Conservation (phyloP, 352 stramenopile species). For the Poterioochromonas sp. region DNA sequence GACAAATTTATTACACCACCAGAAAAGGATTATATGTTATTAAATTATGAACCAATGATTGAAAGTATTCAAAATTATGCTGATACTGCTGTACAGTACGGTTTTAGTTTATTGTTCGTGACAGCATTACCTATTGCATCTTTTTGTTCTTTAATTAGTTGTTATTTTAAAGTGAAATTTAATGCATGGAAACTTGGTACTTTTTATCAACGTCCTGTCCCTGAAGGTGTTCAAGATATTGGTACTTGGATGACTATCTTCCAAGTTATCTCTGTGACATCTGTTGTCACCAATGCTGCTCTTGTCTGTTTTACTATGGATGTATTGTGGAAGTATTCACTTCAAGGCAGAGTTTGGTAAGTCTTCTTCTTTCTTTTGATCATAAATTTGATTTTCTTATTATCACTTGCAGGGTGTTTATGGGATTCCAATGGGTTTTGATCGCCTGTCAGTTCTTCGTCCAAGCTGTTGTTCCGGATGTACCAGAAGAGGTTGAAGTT, state of each 20-base stretch:
- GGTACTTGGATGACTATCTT: slow-evolving; percentile 72
- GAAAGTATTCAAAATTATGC: slow-evolving; percentile 58
- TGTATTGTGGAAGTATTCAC: not conserved
- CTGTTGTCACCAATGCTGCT: slow-evolving; percentile 40
- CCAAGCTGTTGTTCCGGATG: slow-evolving; percentile 59
- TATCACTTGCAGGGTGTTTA: slow-evolving; percentile 42
- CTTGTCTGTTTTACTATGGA: slow-evolving; percentile 37
- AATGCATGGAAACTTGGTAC: slow-evolving; percentile 62
- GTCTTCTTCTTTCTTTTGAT: not conserved
- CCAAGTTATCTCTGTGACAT: slow-evolving; percentile 56
- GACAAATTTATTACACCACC: slow-evolving; percentile 2
- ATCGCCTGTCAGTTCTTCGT: slow-evolving; percentile 67
- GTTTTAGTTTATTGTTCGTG: slow-evolving; percentile 72
- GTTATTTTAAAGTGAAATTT: slow-evolving; percentile 72
- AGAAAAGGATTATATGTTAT: slow-evolving; percentile 38
- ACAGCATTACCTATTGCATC: slow-evolving; percentile 67
- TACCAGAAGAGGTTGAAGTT: slow-evolving; percentile 59
- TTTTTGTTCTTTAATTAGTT: slow-evolving; percentile 64
- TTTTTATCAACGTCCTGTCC: slow-evolving; percentile 58
- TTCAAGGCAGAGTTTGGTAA: slow-evolving; percentile 1
- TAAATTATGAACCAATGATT: not conserved
- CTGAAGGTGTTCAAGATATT: slow-evolving; percentile 62
- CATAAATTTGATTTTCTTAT: too few relatives aligned
- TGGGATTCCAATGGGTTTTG: slow-evolving; percentile 47
- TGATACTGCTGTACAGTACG: slow-evolving; percentile 58